These are phyloP conservation scores for Atalantia buxifolia DNA, from an alignment of 345 rosid genomes.

Conservation along the genomic window DNA sequence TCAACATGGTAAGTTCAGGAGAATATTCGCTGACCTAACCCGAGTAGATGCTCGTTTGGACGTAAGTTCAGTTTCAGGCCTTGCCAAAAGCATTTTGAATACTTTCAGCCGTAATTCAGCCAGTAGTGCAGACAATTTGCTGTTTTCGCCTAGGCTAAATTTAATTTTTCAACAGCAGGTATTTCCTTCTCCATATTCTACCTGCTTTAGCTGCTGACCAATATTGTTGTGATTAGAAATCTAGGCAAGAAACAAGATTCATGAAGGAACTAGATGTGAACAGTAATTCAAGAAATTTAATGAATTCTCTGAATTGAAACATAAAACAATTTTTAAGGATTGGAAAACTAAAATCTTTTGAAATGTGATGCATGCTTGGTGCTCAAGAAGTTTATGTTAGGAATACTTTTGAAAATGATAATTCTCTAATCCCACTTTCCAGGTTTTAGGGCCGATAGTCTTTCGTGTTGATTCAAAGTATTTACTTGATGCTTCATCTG, in stretches of 20 bases:
- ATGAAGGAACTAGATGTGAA: neutral
- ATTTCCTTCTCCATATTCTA: slow-evolving; percentile 6
- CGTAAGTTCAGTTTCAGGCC: slow-evolving; percentile 57
- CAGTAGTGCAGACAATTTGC: slow-evolving; percentile 28
- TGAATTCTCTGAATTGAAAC: no score
- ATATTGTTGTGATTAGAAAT: neutral
- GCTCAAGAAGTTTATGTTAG: neutral
- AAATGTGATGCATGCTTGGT: neutral
- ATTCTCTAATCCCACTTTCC: slow-evolving; percentile 3
- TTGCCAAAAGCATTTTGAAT: slow-evolving; percentile 45
- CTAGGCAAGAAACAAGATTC: neutral
- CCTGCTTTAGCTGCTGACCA: neutral
- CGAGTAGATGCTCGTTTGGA: slow-evolving; percentile 78
- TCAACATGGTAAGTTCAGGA: slow-evolving; percentile 68
- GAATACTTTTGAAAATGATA: neutral
- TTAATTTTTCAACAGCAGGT: slow-evolving; percentile 90
- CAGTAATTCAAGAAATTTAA: neutral
- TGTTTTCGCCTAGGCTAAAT: slow-evolving; percentile 65
- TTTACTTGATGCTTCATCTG: slow-evolving; percentile 36
- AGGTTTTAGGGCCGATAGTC: slow-evolving; percentile 75
- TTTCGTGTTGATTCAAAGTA: slow-evolving; percentile 65
- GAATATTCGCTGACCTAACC: slow-evolving; percentile 65
- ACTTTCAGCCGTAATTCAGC: slow-evolving; percentile 36
- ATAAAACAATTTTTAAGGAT: neutral
- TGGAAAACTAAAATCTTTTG: neutral